These are phyloP conservation scores for Kodamaea nitidulidarum DNA, from an alignment of 805 yeast species.

Conservation along the genomic window DNA sequence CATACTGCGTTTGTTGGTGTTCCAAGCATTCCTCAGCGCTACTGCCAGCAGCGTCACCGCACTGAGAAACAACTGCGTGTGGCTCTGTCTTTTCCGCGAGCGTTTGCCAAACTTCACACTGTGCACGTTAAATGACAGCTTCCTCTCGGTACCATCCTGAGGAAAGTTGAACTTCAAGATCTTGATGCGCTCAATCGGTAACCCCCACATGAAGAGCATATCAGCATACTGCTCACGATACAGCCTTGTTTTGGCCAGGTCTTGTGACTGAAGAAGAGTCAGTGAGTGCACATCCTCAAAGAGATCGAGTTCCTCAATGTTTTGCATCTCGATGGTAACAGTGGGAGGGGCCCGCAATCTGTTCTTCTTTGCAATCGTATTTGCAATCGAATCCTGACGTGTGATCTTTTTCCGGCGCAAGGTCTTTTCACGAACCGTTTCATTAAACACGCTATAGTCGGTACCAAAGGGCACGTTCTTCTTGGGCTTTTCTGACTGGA, in stretches of 20 bases:
- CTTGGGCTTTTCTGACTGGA: constrained; percentile 13
- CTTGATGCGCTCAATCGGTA: constrained; percentile 75
- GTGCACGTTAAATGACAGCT: constrained; percentile 28
- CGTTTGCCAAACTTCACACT: constrained; percentile 32
- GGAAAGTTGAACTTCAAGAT: constrained; percentile 65
- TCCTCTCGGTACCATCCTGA: constrained; percentile 12
- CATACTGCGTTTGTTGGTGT: constrained; percentile 19
- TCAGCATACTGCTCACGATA: constrained; percentile 73
- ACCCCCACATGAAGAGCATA: constrained; percentile 76
- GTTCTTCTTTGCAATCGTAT: constrained; percentile 1
- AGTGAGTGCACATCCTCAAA: constrained; percentile 40
- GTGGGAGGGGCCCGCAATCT: constrained; percentile 17
- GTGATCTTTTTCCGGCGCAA: neutral
- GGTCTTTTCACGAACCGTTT: neutral
- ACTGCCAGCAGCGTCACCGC: constrained; percentile 23
- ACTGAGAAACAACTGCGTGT: constrained; percentile 20
- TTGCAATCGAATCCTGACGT: neutral
- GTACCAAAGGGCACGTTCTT: constrained; percentile 3
- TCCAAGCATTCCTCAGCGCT: constrained; percentile 29
- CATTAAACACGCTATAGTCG: too few species aligned
- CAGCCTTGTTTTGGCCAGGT: constrained; percentile 30
- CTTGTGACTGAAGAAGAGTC: constrained; percentile 39
- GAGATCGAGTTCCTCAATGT: constrained; percentile 41
- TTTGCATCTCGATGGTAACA: constrained; percentile 46
- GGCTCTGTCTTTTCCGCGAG: constrained; percentile 16